Percentiles rank a stretch among this genome's conserved stretches.
Conservation (phyloP, 2,329 filamentous ascomycete species). For the Colletotrichum graminicola region DNA sequence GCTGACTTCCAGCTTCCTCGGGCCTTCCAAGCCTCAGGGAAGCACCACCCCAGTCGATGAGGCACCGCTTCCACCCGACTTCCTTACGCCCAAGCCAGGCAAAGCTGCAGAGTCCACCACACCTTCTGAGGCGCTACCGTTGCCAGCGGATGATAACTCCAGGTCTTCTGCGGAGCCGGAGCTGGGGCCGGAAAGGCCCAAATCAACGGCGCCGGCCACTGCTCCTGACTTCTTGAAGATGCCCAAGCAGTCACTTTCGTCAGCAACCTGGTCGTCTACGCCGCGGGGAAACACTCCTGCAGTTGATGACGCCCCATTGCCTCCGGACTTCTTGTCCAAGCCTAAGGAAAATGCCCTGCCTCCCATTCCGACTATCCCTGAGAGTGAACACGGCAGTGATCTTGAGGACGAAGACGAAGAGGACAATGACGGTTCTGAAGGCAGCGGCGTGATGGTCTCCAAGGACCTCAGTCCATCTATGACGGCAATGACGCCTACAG, state of each 20-base stretch:
- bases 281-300: constrained; percentile 30
- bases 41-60: constrained; percentile 45
- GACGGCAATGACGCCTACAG: constrained; percentile 58
- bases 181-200: constrained; percentile 35
- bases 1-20: constrained; percentile 51
- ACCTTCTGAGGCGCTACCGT: constrained; percentile 23
- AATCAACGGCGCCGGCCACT: constrained; percentile 43
- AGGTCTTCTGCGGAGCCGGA: constrained; percentile 13
- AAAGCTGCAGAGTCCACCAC: constrained; percentile 43
- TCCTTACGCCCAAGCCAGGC: constrained; percentile 48
- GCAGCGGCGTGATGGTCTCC: constrained; percentile 74
- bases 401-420: constrained; percentile 59
- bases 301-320: constrained; percentile 55
- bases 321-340: constrained; percentile 52
- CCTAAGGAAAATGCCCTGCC: constrained; percentile 47
- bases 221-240: constrained; percentile 38
- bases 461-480: constrained; percentile 71
- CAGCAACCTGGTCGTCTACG: constrained; percentile 38
- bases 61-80: constrained; percentile 43
- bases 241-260: constrained; percentile 38
- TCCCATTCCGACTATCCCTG: constrained; percentile 36
- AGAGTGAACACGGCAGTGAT: constrained; percentile 45
- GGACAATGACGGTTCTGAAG: constrained; percentile 64
- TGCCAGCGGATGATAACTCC: constrained; percentile 13
- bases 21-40: constrained; percentile 43